Percentiles rank a stretch among this genome's conserved stretches.
Conservation (phyloP, 176 grass and related monocot species). For the Oryza meyeriana region DNA sequence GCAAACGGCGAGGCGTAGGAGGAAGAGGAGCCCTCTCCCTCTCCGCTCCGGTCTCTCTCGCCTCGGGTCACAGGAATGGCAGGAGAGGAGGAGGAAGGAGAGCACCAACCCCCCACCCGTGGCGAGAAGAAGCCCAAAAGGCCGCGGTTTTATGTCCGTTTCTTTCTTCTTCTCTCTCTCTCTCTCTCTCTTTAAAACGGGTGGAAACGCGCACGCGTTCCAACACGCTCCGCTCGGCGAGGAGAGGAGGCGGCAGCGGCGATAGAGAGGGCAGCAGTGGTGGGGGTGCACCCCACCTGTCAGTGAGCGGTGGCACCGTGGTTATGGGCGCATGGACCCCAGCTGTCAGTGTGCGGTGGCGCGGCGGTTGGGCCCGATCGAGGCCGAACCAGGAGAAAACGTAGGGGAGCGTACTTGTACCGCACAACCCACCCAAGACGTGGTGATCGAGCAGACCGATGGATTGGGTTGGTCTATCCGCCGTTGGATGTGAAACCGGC, state of each 20-base stretch:
- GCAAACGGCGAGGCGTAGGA: not conserved
- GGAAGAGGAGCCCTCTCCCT: not conserved
- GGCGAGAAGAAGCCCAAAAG: not conserved
- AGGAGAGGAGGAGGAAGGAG: not conserved
- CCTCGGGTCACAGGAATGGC: not conserved
- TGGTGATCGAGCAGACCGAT: no score
- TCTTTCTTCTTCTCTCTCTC: not conserved
- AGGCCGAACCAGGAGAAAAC: not conserved
- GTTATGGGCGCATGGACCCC: no score
- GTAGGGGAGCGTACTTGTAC: not conserved
- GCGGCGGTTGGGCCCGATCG: no score
- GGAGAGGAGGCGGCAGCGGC: no score
- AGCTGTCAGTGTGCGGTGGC: no score
- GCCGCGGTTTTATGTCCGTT: not conserved
- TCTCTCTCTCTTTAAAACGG: not conserved
- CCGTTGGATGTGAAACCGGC: not conserved
- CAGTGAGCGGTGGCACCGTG: not conserved
- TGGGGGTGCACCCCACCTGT: not conserved
- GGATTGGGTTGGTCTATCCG: not conserved
- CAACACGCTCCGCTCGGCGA: conserved; percentile 5
- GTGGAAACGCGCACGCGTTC: conserved; percentile 24
- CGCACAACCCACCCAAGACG: not conserved
- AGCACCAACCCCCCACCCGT: not conserved
- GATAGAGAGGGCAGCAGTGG: not conserved
- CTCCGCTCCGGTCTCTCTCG: no score